Evolutionary conservation across 345 rosid genomes (phyloP), one percentile per base, ranked within the genome.

Genomic region (Murraya paniculata): DNA sequence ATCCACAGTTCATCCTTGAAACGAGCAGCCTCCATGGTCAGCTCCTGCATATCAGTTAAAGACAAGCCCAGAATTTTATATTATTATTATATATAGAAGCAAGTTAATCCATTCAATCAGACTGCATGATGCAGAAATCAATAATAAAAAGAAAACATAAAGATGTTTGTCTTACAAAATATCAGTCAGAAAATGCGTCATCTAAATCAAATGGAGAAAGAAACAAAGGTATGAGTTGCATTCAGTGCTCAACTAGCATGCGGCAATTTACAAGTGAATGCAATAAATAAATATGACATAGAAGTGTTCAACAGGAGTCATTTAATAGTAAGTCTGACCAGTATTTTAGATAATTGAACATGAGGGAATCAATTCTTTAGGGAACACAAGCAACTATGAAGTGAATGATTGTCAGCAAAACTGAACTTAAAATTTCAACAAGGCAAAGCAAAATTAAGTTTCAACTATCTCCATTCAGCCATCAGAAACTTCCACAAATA

Each of bases 1-100:
- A 80, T 86, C 99, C 99, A 93, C 65, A 95, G 74, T 78, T 95
- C 99, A 88, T 93, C 95, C 85, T 90, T 95, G 78, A 95, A 93
- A 27, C 87, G 91, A 66, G 89, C 85, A 58, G 84, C 92, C 81
- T 95, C 97, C 73, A 74, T 55, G 24, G 88, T 87, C 72, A 95
- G 85, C 73, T 92, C 98, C 97, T 95, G 86, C 76, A 83, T 45
- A 56, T 56, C 25, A 73, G 41, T 79, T 30, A 16, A 41, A 66
- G 41, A 64, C 3, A 16, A 16, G 45, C 22, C 68, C 41, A 64
- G 14, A 33, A 64, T n/a, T 45, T 31, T 64, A 64, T 38, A 64
- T 64, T 9, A 19, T 33, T 64, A 31, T 31, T 31, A 64, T 9
- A 19, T 7, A 64, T 35, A 33, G 33, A 64, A 31, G 9, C 45